phyloP scores from a whole-genome alignment of 2,329 filamentous ascomycete species.

The Davidsoniella australis region DNA sequence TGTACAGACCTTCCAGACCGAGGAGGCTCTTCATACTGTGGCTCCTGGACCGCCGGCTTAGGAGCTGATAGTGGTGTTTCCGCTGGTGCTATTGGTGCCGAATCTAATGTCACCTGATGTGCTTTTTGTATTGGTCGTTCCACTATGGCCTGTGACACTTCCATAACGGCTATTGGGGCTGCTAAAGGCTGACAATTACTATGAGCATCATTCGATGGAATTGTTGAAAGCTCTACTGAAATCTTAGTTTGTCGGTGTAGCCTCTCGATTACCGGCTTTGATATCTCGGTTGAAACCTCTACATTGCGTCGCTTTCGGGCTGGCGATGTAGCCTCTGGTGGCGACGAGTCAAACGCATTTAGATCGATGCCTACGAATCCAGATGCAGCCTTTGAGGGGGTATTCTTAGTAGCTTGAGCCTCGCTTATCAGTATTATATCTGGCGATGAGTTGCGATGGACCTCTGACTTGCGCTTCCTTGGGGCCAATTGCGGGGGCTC shows the following conservation, averaged over 20 bases:
- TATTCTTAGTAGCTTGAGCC: background rate
- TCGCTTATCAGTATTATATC: background rate
- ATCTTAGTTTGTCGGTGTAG: too few species aligned
- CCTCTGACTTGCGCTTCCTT: background rate
- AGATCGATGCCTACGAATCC: background rate
- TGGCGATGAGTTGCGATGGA: background rate
- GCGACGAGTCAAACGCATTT: background rate
- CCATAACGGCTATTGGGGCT: conserved; percentile 12
- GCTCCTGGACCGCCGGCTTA: too few species aligned
- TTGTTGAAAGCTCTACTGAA: too few species aligned
- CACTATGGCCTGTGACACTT: conserved; percentile 9
- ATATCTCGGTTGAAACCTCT: background rate
- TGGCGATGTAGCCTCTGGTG: background rate
- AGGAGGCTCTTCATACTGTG: background rate
- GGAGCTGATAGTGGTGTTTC: too few species aligned
- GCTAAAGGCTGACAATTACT: background rate
- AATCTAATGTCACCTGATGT: background rate
- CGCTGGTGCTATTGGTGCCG: too few species aligned
- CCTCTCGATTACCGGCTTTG: too few species aligned
- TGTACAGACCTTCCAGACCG: background rate
- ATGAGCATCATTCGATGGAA: background rate
- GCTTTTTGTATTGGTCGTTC: background rate
- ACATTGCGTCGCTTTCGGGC: background rate
- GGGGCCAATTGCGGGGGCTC: background rate
- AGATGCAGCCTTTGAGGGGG: background rate